Percentiles rank a stretch among this genome's conserved stretches.
Conservation (phyloP, 1,139 yeast species). For the Yarrowia galli region DNA sequence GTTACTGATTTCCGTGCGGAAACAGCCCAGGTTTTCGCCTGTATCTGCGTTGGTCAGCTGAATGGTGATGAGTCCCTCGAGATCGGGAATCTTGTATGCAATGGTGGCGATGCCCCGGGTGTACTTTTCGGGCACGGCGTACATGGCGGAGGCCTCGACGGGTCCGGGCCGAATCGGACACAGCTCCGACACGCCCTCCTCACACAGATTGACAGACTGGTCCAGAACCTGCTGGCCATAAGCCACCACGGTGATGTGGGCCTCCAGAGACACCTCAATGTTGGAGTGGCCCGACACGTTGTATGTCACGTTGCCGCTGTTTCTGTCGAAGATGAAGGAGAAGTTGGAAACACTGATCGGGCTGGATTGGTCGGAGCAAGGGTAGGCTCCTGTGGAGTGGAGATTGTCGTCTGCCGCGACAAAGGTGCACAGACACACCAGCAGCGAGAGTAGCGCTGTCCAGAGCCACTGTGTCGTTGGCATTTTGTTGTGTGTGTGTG, state of each 20-base stretch:
- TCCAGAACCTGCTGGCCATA: conserved; percentile 47
- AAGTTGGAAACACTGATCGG: conserved; percentile 43
- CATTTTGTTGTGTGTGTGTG: background rate
- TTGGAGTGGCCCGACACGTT: conserved; percentile 44
- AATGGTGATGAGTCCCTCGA: conserved; percentile 48
- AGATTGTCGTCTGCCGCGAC: conserved; percentile 30
- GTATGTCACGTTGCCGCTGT: conserved; percentile 44
- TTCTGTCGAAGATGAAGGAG: conserved; percentile 41
- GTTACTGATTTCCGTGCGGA: conserved; percentile 47
- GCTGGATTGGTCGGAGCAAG: conserved; percentile 40
- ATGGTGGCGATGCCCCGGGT: conserved; percentile 45
- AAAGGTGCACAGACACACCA: background rate
- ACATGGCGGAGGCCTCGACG: conserved; percentile 45
- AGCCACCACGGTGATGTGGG: conserved; percentile 45
- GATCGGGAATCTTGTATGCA: conserved; percentile 49
- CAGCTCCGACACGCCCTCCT: conserved; percentile 45
- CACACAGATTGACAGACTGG: conserved; percentile 47
- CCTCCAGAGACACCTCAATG: conserved; percentile 43
- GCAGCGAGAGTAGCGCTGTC: conserved; percentile 17
- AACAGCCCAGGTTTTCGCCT: conserved; percentile 47
- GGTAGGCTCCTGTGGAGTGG: conserved; percentile 42
- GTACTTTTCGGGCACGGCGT: conserved; percentile 47
- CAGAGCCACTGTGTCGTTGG: background rate
- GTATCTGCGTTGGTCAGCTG: conserved; percentile 45
- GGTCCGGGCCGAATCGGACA: conserved; percentile 48